These are phyloP conservation scores for Bolboschoenoplectus hybrid DNA, from an alignment of 202 grass and related monocot species.

Conservation along the genomic window DNA sequence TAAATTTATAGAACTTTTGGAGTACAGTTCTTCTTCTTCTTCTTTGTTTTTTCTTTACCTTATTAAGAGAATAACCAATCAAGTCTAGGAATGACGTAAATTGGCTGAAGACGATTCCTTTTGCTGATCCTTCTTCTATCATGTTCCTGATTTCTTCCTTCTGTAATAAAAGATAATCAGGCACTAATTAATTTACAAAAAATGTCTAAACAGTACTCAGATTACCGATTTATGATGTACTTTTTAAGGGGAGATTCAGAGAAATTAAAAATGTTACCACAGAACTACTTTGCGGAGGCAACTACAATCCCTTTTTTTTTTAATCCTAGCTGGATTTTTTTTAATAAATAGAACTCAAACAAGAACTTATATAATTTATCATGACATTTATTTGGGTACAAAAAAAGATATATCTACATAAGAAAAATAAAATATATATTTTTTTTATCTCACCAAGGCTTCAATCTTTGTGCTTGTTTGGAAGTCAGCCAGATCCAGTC, in stretches of 20 bases:
- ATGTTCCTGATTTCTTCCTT: conserved; percentile 3
- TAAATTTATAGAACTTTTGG: not conserved
- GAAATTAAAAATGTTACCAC: not conserved
- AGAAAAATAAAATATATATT: not conserved
- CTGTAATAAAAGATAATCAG: not conserved
- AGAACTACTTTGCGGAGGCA: not conserved
- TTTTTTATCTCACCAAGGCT: conserved; percentile 65
- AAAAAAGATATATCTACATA: not conserved
- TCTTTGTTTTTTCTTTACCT: conserved; percentile 41
- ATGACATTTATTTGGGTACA: not conserved
- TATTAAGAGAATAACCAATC: conserved; percentile 29
- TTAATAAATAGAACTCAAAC: not conserved
- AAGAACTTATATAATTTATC: not conserved
- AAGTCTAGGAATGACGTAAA: conserved; percentile 5
- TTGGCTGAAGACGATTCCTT: conserved; percentile 9
- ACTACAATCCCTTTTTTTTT: not conserved
- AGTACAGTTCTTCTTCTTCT: not conserved
- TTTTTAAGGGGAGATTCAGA: not conserved
- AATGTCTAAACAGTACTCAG: not conserved
- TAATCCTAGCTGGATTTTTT: not conserved
- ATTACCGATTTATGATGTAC: not conserved
- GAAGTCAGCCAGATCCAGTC: conserved; percentile 61
- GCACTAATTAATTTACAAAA: not conserved
- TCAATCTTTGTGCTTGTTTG: conserved; percentile 92
- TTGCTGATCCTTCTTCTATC: not conserved